These are phyloP conservation scores for Colletotrichum somersetense DNA, from an alignment of 2,329 filamentous ascomycete species.

Conservation along the genomic window DNA sequence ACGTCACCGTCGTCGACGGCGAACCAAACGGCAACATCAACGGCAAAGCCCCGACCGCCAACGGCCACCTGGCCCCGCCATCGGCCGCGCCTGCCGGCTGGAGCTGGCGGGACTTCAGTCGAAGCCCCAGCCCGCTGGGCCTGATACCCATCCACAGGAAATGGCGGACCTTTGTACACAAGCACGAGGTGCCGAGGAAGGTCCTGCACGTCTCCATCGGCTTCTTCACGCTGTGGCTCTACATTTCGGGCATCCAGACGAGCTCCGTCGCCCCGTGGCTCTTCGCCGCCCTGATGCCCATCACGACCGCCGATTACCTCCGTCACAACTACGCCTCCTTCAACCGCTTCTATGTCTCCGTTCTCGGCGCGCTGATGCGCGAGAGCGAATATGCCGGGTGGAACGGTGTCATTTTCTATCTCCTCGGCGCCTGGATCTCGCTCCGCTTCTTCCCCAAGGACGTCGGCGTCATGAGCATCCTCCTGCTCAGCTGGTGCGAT, in stretches of 20 bases:
- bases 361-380: constrained; percentile 92
- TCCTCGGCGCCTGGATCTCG: constrained; percentile 89
- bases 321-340: constrained; percentile 85
- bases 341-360: constrained; percentile 88
- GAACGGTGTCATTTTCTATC: constrained; percentile 97
- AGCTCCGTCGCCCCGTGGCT: constrained; percentile 85
- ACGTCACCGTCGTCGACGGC: constrained; percentile 41
- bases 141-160: constrained; percentile 95
- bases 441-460: constrained; percentile 94
- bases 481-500: constrained; percentile 97
- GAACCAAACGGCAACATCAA: constrained; percentile 47
- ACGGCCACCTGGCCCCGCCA: constrained; percentile 78
- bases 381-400: constrained; percentile 94
- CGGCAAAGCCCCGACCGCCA: constrained; percentile 53
- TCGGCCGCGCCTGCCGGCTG: constrained; percentile 71
- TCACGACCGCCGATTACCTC: constrained; percentile 83
- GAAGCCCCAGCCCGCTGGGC: constrained; percentile 91
- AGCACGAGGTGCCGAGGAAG: constrained; percentile 96
- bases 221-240: constrained; percentile 90
- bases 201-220: constrained; percentile 95
- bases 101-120: constrained; percentile 88
- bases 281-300: constrained; percentile 84
- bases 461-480: constrained; percentile 86
- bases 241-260: constrained; percentile 82
- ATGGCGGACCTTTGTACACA: constrained; percentile 93